phyloP scores from a whole-genome alignment of 2,329 filamentous ascomycete species.

The Botrytis aclada region DNA sequence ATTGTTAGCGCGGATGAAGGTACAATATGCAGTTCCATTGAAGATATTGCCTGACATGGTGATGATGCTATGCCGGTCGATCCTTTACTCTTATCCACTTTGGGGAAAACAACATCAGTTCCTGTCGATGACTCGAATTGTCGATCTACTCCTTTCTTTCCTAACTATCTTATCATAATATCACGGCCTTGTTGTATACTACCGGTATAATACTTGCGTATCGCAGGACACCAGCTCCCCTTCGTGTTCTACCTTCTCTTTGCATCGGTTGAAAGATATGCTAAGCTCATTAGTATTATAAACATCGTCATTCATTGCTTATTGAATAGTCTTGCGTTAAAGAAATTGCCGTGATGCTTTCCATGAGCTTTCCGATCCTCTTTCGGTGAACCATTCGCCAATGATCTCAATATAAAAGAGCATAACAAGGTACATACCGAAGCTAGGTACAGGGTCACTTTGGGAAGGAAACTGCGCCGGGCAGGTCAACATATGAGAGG shows the following conservation, averaged over 20 bases:
- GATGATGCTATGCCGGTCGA: neutral
- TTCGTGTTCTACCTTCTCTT: neutral
- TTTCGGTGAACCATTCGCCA: neutral
- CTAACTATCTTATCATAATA: neutral
- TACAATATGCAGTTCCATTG: neutral
- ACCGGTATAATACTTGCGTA: neutral
- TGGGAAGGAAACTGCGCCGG: neutral
- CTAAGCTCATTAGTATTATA: neutral
- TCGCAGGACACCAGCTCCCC: neutral
- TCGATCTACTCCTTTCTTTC: neutral
- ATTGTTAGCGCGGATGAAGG: neutral
- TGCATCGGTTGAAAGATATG: neutral
- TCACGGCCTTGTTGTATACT: neutral
- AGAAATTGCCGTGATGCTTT: neutral
- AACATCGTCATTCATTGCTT: neutral
- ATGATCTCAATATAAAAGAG: neutral
- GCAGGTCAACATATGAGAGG: neutral
- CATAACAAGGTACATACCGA: too few species aligned
- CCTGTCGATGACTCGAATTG: neutral
- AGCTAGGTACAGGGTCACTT: neutral
- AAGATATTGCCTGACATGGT: neutral
- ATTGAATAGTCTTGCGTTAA: neutral
- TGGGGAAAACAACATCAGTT: neutral
- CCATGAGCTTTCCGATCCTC: neutral
- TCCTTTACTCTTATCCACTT: neutral